Percentiles rank a stretch among this genome's conserved stretches.
These are phyloP conservation scores for Rhizoctonia solani DNA, from an alignment of 1,284 basidiomycete genomes.

Conservation along the genomic window DNA sequence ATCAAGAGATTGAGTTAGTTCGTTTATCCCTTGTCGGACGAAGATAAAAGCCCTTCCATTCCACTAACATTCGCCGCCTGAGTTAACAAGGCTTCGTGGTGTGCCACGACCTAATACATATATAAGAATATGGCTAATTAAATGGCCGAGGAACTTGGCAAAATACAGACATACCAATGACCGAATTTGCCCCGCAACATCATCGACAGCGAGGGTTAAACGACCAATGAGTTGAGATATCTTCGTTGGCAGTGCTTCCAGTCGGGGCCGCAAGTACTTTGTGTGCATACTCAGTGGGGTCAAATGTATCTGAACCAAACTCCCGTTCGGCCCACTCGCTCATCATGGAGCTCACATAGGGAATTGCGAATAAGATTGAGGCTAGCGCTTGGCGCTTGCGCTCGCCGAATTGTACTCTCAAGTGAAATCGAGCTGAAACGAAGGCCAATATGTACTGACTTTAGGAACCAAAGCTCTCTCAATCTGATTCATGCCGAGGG, in stretches of 20 bases:
- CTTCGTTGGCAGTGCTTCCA: slow-evolving; percentile 59
- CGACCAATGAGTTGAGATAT: slow-evolving; percentile 84
- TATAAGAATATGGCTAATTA: not conserved
- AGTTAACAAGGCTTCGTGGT: slow-evolving; percentile 73
- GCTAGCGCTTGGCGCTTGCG: too few species aligned
- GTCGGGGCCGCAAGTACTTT: slow-evolving; percentile 9
- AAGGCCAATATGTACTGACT: too few species aligned
- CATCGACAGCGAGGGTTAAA: slow-evolving; percentile 82
- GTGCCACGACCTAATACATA: slow-evolving; percentile 61
- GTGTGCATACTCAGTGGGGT: slow-evolving; percentile 27
- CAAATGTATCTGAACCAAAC: slow-evolving; percentile 28
- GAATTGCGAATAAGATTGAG: not conserved
- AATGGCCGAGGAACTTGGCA: not conserved
- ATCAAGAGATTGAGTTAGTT: slow-evolving; percentile 71
- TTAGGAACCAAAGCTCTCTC: too few species aligned
- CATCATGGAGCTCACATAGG: not conserved
- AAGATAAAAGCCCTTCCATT: slow-evolving; percentile 64
- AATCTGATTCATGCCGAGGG: too few species aligned
- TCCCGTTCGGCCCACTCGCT: slow-evolving; percentile 33
- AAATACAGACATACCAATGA: slow-evolving; percentile 66
- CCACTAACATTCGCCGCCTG: slow-evolving; percentile 69
- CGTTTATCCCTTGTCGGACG: slow-evolving; percentile 67
- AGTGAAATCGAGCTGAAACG: too few species aligned
- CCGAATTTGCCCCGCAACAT: slow-evolving; percentile 85
- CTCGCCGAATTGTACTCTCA: too few species aligned